A percentile compares a stretch with the other conserved stretches of the same genome.
phyloP scores from a whole-genome alignment of 768 basidiomycete species.

The Podaxis pistillaris region DNA sequence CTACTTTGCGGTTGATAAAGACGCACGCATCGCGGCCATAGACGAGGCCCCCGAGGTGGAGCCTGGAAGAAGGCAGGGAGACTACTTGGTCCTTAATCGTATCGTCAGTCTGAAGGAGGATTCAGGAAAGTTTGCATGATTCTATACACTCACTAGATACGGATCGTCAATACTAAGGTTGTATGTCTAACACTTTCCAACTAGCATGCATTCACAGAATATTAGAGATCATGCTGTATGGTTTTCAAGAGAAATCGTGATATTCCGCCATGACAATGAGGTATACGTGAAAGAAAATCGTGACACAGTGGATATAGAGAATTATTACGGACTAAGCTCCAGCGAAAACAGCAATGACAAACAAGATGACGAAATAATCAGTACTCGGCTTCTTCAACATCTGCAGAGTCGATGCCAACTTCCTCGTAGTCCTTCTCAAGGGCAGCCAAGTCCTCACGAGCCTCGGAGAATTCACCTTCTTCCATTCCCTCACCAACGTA shows the following conservation, averaged over 20 bases:
- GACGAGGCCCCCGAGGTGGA: constrained; percentile 46
- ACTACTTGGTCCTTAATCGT: constrained; percentile 83
- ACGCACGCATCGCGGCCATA: constrained; percentile 66
- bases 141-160: background rate
- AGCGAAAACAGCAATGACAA: constrained; percentile 17
- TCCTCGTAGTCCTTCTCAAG: constrained; percentile 96
- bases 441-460: constrained; percentile 96
- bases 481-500: constrained; percentile 99
- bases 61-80: constrained; percentile 58
- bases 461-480: constrained; percentile 99
- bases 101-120: constrained; percentile 97
- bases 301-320: constrained; percentile 19
- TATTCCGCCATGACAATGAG: constrained; percentile 27
- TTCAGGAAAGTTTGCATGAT: constrained; percentile 60
- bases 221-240: constrained; percentile 2
- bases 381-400: constrained; percentile 69
- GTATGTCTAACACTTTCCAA: background rate
- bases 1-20: constrained; percentile 93
- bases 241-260: constrained; percentile 20
- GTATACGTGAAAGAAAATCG: constrained; percentile 29
- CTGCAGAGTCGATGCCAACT: constrained; percentile 76
- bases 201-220: background rate
- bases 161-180: too few species aligned
- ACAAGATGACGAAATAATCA: constrained; percentile 26
- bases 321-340: constrained; percentile 18